These are phyloP conservation scores for Xylaria sp. DNA, from an alignment of 2,329 filamentous ascomycete genomes.

Conservation along the genomic window DNA sequence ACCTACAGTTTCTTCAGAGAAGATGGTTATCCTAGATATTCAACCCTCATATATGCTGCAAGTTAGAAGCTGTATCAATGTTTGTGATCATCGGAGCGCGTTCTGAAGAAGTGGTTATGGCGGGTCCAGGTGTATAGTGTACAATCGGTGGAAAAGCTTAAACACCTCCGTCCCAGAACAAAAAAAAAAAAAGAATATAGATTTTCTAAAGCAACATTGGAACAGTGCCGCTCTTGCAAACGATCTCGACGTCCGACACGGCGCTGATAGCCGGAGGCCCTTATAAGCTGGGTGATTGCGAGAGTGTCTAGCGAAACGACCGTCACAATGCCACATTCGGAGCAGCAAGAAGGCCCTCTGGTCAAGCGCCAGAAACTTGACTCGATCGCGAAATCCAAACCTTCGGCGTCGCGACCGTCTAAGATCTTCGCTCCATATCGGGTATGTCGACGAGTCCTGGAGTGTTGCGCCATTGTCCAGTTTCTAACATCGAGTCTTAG, in stretches of 20 bases:
- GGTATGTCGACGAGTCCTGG: constrained; percentile 51
- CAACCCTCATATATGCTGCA: too few species aligned
- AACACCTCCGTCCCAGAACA: neutral
- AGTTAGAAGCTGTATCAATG: too few species aligned
- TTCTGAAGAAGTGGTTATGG: too few species aligned
- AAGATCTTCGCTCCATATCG: constrained; percentile 92
- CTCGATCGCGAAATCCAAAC: constrained; percentile 42
- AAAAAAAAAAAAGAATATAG: neutral
- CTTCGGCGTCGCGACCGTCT: constrained; percentile 58
- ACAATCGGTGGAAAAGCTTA: neutral
- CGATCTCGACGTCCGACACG: constrained; percentile 6
- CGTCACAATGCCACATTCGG: constrained; percentile 58
- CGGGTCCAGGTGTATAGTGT: neutral
- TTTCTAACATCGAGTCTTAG: constrained; percentile 47
- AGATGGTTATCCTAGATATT: too few species aligned
- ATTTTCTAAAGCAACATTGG: neutral
- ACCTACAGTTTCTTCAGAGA: too few species aligned
- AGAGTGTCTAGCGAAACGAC: neutral
- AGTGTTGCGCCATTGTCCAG: constrained; percentile 1
- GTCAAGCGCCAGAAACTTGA: constrained; percentile 77
- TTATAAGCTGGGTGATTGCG: neutral
- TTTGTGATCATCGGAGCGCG: too few species aligned
- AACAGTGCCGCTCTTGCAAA: neutral
- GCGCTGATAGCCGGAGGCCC: neutral
- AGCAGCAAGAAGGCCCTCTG: constrained; percentile 61